Conservation (phyloP, 1,284 basidiomycete genomes). For the Grifola frondosa region DNA sequence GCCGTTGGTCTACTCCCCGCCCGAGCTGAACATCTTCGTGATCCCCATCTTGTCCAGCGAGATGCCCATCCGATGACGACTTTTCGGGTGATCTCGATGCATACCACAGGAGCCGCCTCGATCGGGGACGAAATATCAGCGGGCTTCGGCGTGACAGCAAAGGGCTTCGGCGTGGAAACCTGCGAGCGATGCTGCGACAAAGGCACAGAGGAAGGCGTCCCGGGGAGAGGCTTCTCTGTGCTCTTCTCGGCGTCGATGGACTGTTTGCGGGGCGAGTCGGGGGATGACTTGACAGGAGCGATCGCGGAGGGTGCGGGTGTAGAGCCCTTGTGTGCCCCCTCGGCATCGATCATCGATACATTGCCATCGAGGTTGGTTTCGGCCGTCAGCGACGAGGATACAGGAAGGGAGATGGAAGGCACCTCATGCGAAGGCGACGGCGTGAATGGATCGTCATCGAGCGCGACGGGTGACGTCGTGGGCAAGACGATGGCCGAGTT, state of each 20-base stretch:
- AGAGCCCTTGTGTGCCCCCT: constrained; percentile 11
- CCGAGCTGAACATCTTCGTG: constrained; percentile 56
- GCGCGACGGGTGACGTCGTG: constrained; percentile 34
- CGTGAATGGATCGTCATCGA: constrained; percentile 55
- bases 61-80: constrained; percentile 57
- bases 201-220: constrained; percentile 23
- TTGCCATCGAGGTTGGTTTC: constrained; percentile 12
- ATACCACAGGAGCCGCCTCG: constrained; percentile 34
- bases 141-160: constrained; percentile 6
- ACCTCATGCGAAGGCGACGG: constrained; percentile 33
- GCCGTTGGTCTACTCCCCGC: constrained; percentile 23
- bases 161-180: constrained; percentile 24
- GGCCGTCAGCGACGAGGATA: constrained; percentile 4
- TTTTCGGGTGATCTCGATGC: constrained; percentile 47
- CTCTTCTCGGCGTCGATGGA: constrained; percentile 33
- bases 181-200: too few species aligned
- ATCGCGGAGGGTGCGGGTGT: constrained; percentile 21
- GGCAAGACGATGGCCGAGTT: constrained; percentile 46
- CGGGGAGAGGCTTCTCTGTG: constrained; percentile 33
- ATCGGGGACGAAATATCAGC: constrained; percentile 2
- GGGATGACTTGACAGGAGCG: constrained; percentile 31
- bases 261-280: constrained; percentile 38
- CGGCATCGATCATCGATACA: constrained; percentile 15
- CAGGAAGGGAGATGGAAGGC: constrained; percentile 18
- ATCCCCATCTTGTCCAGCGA: constrained; percentile 78